These are phyloP conservation scores for Naganishia sp. DNA, from an alignment of 1,284 basidiomycete genomes.

Conservation along the genomic window DNA sequence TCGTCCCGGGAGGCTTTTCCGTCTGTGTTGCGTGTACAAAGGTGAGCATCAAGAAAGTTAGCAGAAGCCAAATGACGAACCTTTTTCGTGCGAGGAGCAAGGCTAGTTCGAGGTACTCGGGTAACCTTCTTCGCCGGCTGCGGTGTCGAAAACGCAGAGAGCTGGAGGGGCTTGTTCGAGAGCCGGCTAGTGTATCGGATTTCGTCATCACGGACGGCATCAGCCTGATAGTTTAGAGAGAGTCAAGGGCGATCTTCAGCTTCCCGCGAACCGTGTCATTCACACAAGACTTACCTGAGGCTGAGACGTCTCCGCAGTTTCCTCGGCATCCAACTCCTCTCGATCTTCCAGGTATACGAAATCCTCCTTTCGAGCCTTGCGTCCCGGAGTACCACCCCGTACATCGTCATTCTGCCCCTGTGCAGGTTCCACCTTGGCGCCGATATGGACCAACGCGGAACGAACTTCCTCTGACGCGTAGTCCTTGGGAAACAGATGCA, in stretches of 20 bases:
- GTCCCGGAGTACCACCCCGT: not conserved
- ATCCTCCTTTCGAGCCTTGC: conserved; percentile 26
- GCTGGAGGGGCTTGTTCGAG: not conserved
- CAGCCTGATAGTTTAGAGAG: too few relatives aligned
- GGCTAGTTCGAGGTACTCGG: conserved; percentile 29
- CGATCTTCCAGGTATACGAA: conserved; percentile 28
- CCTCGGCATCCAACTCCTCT: conserved; percentile 24
- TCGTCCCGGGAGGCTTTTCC: not conserved
- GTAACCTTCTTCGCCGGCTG: conserved; percentile 24
- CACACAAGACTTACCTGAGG: not conserved
- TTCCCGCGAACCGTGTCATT: too few relatives aligned
- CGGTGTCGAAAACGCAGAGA: conserved; percentile 17
- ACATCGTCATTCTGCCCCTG: not conserved
- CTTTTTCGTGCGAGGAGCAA: conserved; percentile 28
- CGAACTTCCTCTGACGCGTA: conserved; percentile 27
- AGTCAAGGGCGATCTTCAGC: too few relatives aligned
- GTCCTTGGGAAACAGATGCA: conserved; percentile 31
- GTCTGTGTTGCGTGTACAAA: not conserved
- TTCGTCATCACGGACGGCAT: too few relatives aligned
- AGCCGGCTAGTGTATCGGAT: too few relatives aligned
- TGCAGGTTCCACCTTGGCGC: conserved; percentile 12
- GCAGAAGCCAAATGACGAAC: not conserved
- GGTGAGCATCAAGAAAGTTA: not conserved
- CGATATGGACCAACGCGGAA: conserved; percentile 18
- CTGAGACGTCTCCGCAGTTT: not conserved